Percentiles rank a stretch among this genome's conserved stretches.
These are phyloP conservation scores for Parascedosporium putredinis DNA, from an alignment of 2,329 filamentous ascomycete species.

Conservation along the genomic window DNA sequence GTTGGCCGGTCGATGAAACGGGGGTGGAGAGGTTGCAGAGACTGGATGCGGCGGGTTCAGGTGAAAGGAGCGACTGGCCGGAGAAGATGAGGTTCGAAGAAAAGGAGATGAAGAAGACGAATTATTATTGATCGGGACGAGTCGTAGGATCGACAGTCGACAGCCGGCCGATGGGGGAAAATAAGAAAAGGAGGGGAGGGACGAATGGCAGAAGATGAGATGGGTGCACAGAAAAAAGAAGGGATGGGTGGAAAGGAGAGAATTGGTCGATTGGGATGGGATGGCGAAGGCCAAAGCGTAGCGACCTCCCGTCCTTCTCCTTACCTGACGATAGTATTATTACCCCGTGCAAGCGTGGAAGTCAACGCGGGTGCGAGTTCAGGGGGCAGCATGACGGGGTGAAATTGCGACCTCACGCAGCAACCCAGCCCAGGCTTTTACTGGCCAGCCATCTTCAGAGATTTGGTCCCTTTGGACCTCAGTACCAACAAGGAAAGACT, in stretches of 20 bases:
- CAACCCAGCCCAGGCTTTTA: background rate
- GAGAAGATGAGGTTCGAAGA: background rate
- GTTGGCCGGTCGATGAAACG: background rate
- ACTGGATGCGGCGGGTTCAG: slow-evolving; percentile 1
- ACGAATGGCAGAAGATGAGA: background rate
- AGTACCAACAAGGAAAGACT: too few relatives aligned
- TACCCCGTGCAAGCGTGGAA: background rate
- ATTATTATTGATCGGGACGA: background rate
- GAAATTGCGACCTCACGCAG: background rate
- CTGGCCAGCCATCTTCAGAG: background rate
- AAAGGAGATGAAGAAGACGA: background rate
- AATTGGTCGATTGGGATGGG: too few relatives aligned
- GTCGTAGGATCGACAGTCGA: background rate
- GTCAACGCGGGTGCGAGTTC: background rate
- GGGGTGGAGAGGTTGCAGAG: background rate
- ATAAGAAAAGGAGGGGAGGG: background rate
- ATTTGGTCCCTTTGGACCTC: too few relatives aligned
- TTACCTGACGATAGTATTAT: too few relatives aligned
- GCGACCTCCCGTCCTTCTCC: too few relatives aligned
- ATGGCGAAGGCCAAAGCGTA: background rate
- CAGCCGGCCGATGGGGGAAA: background rate
- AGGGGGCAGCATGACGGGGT: background rate
- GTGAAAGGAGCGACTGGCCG: slow-evolving; percentile 3
- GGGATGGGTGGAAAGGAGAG: too few relatives aligned
- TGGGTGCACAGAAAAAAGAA: background rate